phyloP scores from a whole-genome alignment of 2,329 filamentous ascomycete species.

The Cladosporium halotolerans region DNA sequence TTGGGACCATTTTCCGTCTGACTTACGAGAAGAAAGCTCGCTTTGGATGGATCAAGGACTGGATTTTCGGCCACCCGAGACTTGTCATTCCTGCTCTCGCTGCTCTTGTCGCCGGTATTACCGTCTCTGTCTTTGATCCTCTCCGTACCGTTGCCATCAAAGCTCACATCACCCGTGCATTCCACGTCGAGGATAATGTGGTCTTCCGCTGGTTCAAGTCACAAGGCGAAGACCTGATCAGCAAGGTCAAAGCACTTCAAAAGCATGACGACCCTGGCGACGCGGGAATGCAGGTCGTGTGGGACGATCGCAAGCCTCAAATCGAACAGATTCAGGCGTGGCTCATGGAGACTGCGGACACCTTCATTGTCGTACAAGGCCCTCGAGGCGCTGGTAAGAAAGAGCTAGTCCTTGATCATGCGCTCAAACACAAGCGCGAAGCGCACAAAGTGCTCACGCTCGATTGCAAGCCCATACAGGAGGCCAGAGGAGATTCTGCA shows the following conservation, averaged over 20 bases:
- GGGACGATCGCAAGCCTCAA: slow-evolving; percentile 76
- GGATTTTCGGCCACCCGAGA: slow-evolving; percentile 77
- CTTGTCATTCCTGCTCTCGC: slow-evolving; percentile 80
- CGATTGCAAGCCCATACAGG: slow-evolving; percentile 89
- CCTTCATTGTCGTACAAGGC: slow-evolving; percentile 89
- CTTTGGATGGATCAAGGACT: slow-evolving; percentile 74
- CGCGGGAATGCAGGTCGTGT: slow-evolving; percentile 70
- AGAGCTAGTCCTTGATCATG: slow-evolving; percentile 80
- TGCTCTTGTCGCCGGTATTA: slow-evolving; percentile 73
- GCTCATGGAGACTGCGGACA: slow-evolving; percentile 82
- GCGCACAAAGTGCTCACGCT: slow-evolving; percentile 74
- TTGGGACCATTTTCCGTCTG: slow-evolving; percentile 70
- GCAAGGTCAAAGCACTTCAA: slow-evolving; percentile 42
- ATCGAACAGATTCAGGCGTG: slow-evolving; percentile 78
- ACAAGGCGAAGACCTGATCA: slow-evolving; percentile 58
- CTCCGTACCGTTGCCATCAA: slow-evolving; percentile 92
- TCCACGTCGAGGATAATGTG: slow-evolving; percentile 66
- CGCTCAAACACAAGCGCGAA: slow-evolving; percentile 54
- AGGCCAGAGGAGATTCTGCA: slow-evolving; percentile 78
- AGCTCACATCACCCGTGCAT: slow-evolving; percentile 71
- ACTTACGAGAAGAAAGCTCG: slow-evolving; percentile 78
- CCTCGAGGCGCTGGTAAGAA: slow-evolving; percentile 86
- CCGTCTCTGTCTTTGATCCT: slow-evolving; percentile 86
- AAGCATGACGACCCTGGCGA: slow-evolving; percentile 46
- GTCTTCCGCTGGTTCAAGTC: slow-evolving; percentile 76